Base-by-base conservation (phyloP, 2,329 filamentous ascomycete genomes). In the Monosporascus cannonballus region DNA sequence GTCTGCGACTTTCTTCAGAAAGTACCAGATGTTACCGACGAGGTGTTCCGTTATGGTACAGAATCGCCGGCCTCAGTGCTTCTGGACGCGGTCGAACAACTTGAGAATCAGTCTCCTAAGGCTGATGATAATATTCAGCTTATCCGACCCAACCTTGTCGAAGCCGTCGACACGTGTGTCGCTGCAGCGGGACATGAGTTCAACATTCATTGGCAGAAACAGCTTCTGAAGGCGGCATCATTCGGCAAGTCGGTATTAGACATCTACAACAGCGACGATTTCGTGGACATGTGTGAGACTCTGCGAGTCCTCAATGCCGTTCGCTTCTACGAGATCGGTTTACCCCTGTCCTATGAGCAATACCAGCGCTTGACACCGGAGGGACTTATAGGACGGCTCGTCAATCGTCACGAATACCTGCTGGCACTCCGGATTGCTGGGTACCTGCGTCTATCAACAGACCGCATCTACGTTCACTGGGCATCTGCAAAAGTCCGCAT, bases 1-100 rank as follows among this genome's bases (percentile, higher is more conserved):
- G 85, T 89, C n/a, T 97, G 93, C 71, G 94, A 99, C 62, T 97
- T 97, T 65, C 68, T 99, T n/a, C 92, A 99, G 64, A 92, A 91
- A 65, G 91, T 99, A 0, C 89, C 93, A 0, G 83, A 86, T 58
- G 87, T 90, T 39, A 92, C 88, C 0, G 87, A 95, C 53, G 88
- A 96, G 52, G 90, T 96, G 3, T 97, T 97, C 69, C 84, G 89
- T 17, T 81, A 94, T 48, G 90, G 90, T 1, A 94, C 93, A 3
- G 90, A 90, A 52, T 93, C 91, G 0, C 85, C 94, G 3, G 90
- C 93, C 3, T 93, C 93, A 0, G 90, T 97, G n/a, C 76, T 99
- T 2, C 78, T 99, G 0, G 94, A 99, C 69, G 94, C 94, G 0
- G 87, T 96, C 2, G 88, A 91, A 51, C 87, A 96, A 63, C 78